Evolutionary conservation across 306 rosid species (phyloP), one percentile per base, ranked within the genome.

Genomic region (Corylus americana): DNA sequence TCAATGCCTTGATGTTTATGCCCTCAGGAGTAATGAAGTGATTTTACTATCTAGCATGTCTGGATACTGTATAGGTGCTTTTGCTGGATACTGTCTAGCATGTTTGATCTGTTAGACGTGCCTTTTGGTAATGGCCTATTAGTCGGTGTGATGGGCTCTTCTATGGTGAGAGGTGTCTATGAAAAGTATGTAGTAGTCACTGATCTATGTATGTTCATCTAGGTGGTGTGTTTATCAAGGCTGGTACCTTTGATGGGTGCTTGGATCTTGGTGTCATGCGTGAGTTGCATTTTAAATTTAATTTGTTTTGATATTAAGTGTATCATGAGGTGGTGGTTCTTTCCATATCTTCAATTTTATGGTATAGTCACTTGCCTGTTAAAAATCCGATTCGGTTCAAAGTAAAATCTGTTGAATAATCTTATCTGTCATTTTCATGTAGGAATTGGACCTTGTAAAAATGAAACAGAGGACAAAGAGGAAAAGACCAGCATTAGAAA

Each of bases 371-470:
- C 44, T 69, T 74, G 74, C 49, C 22, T 70, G 7, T 50, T 27
- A 1, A 39, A 47, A 47, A 35, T 78, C 55, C 17, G 50, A 37
- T 74, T n/a, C n/a, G 8, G 10, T 67, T 35, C 47, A n/a, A 73
- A 2, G 31, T 3, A 35, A 51, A 47, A 9, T 55, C 55, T 8
- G 70, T 17, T 72, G 78, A 37, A 54, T 25, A 7, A 54, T 50
- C 62, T 73, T 59, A 14, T 49, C 35, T 55, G 17, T 49, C 75
- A 51, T 69, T 31, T 77, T 70, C 75, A 25, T 55, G 70, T 78
- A 94, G 98, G 98, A 91, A 88, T 74, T 90, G 66, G 98, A 94
- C 85, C 84, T 94, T 9, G 39, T 92, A 50, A 87, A 90, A 48
- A 78, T 91, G 97, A 92, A 90, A 62, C 88, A 81, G 18, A 90